Evolutionary conservation across 1,139 yeast species (phyloP).

Genomic region (Yamadazyma membranifaciens): DNA sequence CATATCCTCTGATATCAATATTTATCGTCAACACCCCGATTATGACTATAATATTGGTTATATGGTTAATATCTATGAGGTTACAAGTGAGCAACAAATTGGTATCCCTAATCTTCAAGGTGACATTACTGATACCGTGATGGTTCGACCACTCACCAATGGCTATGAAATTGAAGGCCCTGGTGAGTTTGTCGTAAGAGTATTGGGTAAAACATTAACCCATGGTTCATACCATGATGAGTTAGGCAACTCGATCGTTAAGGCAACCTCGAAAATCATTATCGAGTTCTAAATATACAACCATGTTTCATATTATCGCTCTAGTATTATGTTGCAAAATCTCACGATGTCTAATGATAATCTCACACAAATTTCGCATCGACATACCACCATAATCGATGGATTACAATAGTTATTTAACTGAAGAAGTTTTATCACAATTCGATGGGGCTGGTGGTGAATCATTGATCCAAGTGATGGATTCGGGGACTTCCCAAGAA

Average conservation of each 20-base stretch:
- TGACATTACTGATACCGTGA: constrained; percentile 9
- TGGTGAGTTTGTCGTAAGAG: constrained; percentile 11
- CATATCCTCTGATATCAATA: constrained; percentile 16
- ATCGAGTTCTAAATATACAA: not conserved
- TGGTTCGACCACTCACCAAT: constrained; percentile 5
- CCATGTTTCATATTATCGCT: too few relatives aligned
- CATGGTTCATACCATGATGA: constrained; percentile 5
- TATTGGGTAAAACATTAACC: constrained; percentile 11
- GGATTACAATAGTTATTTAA: constrained; percentile 20
- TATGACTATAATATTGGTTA: constrained; percentile 19
- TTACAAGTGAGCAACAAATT: constrained; percentile 9
- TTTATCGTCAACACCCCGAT: constrained; percentile 15
- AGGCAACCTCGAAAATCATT: not conserved
- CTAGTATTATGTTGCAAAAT: too few relatives aligned
- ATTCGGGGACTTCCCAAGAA: constrained; percentile 15
- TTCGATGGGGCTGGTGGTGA: constrained; percentile 31
- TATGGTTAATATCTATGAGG: constrained; percentile 18
- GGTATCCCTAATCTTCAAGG: constrained; percentile 18
- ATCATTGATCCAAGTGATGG: constrained; percentile 27
- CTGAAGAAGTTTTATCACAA: constrained; percentile 26
- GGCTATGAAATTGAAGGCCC: constrained; percentile 10
- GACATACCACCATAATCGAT: not conserved
- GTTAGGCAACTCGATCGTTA: constrained; percentile 12
- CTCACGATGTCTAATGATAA: too few relatives aligned
- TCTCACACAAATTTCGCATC: too few relatives aligned